Conservation (phyloP, 306 rosid species). For the Phaseolus lunatus region DNA sequence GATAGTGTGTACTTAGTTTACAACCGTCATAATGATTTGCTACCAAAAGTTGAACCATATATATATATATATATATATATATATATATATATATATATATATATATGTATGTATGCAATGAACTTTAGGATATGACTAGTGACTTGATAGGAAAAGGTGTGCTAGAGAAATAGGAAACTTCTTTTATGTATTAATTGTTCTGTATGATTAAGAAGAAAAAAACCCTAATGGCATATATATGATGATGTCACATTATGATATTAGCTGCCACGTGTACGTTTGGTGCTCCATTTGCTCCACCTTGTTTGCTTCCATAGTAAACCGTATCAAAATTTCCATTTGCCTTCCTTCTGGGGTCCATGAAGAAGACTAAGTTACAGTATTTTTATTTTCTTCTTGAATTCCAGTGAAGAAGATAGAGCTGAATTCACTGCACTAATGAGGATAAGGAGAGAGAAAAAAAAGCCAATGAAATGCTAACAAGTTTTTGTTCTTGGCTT, state of each 20-base stretch:
- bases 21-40: no score
- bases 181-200: no score
- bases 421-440: background rate
- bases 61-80: no score
- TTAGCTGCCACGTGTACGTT: background rate
- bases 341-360: constrained; percentile 16
- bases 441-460: background rate
- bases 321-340: background rate
- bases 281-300: no score
- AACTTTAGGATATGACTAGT: no score
- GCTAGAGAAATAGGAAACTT: no score
- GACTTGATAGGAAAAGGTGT: no score
- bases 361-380: background rate
- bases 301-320: background rate
- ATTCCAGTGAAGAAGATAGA: background rate
- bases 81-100: no score
- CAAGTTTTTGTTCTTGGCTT: background rate
- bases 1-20: no score
- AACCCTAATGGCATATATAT: background rate
- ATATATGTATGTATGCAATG: no score
- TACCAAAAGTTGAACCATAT: no score
- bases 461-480: background rate
- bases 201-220: no score
- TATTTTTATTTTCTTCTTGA: background rate
- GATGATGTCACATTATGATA: background rate